Base-by-base conservation (phyloP, 1,284 basidiomycete genomes). In the Grifola frondosa region DNA sequence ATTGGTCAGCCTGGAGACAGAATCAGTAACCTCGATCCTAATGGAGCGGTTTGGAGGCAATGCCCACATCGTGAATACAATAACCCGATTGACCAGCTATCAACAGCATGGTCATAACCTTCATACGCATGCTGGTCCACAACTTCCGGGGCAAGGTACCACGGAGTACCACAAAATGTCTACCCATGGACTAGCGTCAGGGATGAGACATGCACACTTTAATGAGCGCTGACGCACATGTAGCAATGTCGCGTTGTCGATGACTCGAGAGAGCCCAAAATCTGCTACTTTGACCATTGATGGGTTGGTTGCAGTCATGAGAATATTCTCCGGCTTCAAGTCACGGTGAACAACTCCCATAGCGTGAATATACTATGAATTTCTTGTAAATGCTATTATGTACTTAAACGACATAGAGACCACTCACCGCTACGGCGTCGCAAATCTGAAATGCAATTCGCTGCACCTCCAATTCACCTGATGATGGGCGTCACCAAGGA, bases 31-130 rank as follows among this genome's bases (percentile, higher is more conserved):
- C n/a, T n/a, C n/a, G n/a, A n/a, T n/a, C n/a, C 19, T 13, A 20
- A 31, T 32, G 13, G 25, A n/a, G 31, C 36, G 35, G 30, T 19
- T 16, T 12, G 23, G n/a, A 31, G 22, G 22, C 26, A 24, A n/a
- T 11, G 60, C 80, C 46, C 57, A 89, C 88, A 91, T 91, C 32
- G 84, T 81, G 54, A 84, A 96, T 0, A 95, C 78, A 45, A 96
- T 94, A 12, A 95, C 90, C 94, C 93, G 13, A 92, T 78, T 37
- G 90, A 93, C 91, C 91, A 97, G 53, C 88, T 91, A 61, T 97
- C 93, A 37, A 96, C 94, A 13, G 84, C 69, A 40, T 83, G 77
- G 57, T 84, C 77, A 60, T 97, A 97, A 1, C 91, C 91, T 28
- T 78, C 69, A 10, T 74, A 60, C 24, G 75, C 68, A 5, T 73